phyloP scores from a whole-genome alignment of 257 asterid species.

The Asclepias syriaca region DNA sequence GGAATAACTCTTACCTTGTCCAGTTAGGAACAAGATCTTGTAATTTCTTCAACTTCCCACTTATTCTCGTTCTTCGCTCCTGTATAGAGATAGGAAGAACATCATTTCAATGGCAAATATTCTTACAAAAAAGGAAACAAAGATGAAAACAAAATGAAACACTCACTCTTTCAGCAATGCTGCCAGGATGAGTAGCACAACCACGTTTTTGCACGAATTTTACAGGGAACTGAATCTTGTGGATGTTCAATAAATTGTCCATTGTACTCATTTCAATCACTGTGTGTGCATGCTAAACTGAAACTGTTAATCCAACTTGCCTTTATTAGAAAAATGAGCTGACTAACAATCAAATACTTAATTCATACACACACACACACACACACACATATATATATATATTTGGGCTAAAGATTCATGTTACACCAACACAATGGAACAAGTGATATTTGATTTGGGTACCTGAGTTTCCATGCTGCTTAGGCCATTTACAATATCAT shows the following conservation, averaged over 20 bases:
- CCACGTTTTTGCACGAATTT: slow-evolving; percentile 94
- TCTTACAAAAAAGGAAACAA: neutral
- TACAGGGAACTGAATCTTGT: slow-evolving; percentile 78
- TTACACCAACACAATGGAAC: too few relatives aligned
- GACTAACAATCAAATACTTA: too few relatives aligned
- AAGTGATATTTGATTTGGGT: neutral
- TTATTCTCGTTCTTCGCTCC: slow-evolving; percentile 92
- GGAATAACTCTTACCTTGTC: slow-evolving; percentile 53
- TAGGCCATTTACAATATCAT: slow-evolving; percentile 23
- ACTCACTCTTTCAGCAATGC: slow-evolving; percentile 83
- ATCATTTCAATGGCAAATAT: neutral
- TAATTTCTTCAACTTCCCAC: slow-evolving; percentile 77
- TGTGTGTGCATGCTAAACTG: slow-evolving; percentile 60
- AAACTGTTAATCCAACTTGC: slow-evolving; percentile 32
- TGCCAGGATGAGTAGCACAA: slow-evolving; percentile 91
- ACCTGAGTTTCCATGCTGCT: slow-evolving; percentile 66
- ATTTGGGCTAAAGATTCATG: too few relatives aligned
- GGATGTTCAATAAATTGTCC: slow-evolving; percentile 70
- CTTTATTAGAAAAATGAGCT: neutral
- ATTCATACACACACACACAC: too few relatives aligned
- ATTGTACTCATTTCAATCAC: slow-evolving; percentile 55
- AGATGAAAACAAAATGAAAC: neutral
- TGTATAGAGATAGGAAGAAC: slow-evolving; percentile 8
- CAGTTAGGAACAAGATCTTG: slow-evolving; percentile 98
- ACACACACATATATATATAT: too few relatives aligned